Base-by-base conservation (phyloP, 768 basidiomycete genomes). In the Pleurotus pulmonarius region DNA sequence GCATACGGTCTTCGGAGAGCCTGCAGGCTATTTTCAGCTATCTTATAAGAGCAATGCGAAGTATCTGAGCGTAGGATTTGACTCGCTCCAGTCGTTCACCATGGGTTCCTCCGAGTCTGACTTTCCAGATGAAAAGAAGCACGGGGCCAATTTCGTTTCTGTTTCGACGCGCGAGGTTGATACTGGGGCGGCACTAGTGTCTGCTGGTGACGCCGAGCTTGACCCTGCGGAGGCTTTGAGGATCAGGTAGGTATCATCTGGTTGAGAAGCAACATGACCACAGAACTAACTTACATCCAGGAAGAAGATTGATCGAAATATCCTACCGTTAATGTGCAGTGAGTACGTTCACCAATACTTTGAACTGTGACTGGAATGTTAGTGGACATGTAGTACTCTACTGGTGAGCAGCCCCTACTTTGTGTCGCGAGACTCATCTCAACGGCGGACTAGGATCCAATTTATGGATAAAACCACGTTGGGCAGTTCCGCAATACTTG, bases 391-490 rank as follows among this genome's bases (percentile, higher is more conserved):
- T 53, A 85, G 85, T 73, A 24, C 75, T 85, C 37, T 86, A 84
- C 60, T 83, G 76, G 82, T 85, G 62, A 34, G 72, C 20, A 6
- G n/a, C 12, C 29, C 13, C 25, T 7, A 38, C 13, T 24, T 16
- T 26, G 3, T 53, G 29, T 40, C 24, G 34, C 24, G 29, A 39
- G 6, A 43, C 44, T 9, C 15, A 7, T 18, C n/a, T 3, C 56
- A 34, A 34, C 29, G 29, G 26, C 29, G 11, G 29, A 9, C 60
- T 57, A 84, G 87, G 80, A 77, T 90, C n/a, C 87, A 89, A 64
- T 88, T 84, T 58, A 88, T 88, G 84, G 88, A 89, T 60, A 88
- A 88, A 69, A 85, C 83, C 0, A 90, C 87, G 0, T 71, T 89
- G 3, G 87, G 86, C 1, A 82, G 77, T 57, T 64, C 86, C 0